Evolutionary conservation across 2,329 filamentous ascomycete species (phyloP), one percentile per base, ranked within the genome.

Genomic region (Alternaria angustiovoidea): DNA sequence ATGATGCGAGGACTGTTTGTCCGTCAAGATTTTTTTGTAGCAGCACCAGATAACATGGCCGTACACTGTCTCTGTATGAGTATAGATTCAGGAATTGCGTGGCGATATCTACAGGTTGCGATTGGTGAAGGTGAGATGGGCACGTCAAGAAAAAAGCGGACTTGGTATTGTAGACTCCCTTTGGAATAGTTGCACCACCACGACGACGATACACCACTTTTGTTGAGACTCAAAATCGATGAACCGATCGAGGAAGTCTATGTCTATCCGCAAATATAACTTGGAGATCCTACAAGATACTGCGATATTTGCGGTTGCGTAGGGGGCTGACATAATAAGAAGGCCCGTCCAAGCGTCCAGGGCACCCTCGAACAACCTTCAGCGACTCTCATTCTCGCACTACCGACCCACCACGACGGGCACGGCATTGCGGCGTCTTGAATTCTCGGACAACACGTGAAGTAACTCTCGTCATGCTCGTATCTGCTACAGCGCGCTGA

Each of bases 401-500:
- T 65, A 67, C 67, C 68, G 64, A 67, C 68, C 61, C 63, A 58
- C 71, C 54, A 65, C 71, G 64, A 64, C 71, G 68, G 70, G 68
- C 66, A 70, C 69, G 69, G 68, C 53, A 61, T 62, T 56, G 60
- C 57, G 68, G 68, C 70, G 72, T 61, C 68, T 67, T 62, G 63
- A 65, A 63, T 62, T 59, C 56, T 60, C 64, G 62, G 67, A 66
- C 65, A 71, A 66, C 61, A 73, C 75, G 73, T 72, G 74, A 72
- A 69, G 75, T 74, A 64, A 73, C 64, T 70, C 67, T 66, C 32
- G 62, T 60, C 54, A 51, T 26, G 18, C 41, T 54, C 32, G 38
- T 26, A 18, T 56, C 59, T 58, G 59, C 51, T 59, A 54, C 68
- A 69, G 60, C 67, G 61, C 71, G 70, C 74, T 77, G 58, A 77